Base-by-base conservation (phyloP, 345 rosid genomes). In the Carallia pectinifolia region DNA sequence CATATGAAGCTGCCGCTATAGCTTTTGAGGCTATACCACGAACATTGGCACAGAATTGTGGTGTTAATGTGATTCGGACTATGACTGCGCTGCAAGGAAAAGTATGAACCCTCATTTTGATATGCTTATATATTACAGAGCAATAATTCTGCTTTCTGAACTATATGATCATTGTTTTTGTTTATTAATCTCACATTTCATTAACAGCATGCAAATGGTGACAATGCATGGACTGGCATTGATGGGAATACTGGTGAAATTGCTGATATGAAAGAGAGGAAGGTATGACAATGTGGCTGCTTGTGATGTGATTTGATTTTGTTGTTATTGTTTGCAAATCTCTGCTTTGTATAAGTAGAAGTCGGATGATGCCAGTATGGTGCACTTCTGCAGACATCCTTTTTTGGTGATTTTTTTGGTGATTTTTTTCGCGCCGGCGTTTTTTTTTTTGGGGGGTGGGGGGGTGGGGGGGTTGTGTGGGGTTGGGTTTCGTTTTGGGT, bases 11-110 rank as follows among this genome's bases (percentile, higher is more conserved):
- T 76, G 98, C 93, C 47, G 98, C 98, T 10, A 83, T 90, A 61
- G 97, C 98, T 76, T 94, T 94, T 60, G 97, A 94, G 85, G 92
- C 96, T 70, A 94, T 94, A 71, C 97, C 97, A 27, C 87, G 96
- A 70, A 91, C 98, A 48, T 73, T 89, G 78, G 90, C 92, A 0
- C 96, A 89, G 78, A 89, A 89, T 73, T 89, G 96, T 69, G 96
- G 96, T 61, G 90, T 89, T 34, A 89, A 89, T 71, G 90, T 89
- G 74, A 89, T 89, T 47, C 84, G 92, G n/a, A 87, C 87, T 6
- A 89, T 89, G 92, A 89, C 96, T 71, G 81, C 90, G 9, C 77
- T 94, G 74, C 98, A 90, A 83, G 98, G 98, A 64, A 90, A 91
- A 88, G 98, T 90, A 81, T 48, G 40, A 16, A 10, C 38, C 37